Percentiles rank a stretch among this genome's conserved stretches.
Evolutionary conservation across 2,329 filamentous ascomycete genomes (phyloP).

Genomic region (Coniosporium tulheliwenetii): DNA sequence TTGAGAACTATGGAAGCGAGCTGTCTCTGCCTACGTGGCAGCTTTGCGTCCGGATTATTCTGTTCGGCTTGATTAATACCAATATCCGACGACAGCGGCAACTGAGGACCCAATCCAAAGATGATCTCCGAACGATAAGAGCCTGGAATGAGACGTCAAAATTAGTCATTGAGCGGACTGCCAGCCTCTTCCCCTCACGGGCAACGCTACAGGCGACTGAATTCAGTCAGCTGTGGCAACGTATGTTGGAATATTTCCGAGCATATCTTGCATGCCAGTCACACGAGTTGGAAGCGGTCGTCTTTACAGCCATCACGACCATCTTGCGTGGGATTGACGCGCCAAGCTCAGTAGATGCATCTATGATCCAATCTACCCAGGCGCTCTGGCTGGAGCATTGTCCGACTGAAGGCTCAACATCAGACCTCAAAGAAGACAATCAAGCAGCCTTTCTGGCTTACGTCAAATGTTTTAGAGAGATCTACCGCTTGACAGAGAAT

Average conservation of each 20-base stretch:
- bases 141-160: conserved; percentile 48
- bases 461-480: conserved; percentile 55
- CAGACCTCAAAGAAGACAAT: conserved; percentile 29
- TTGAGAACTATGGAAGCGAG: conserved; percentile 77
- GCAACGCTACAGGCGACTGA: conserved; percentile 49
- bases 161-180: conserved; percentile 57
- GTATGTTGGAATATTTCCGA: conserved; percentile 55
- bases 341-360: conserved; percentile 9
- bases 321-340: conserved; percentile 18
- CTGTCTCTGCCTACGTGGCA: conserved; percentile 68
- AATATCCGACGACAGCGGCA: conserved; percentile 10
- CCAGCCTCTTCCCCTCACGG: conserved; percentile 58
- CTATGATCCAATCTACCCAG: conserved; percentile 12
- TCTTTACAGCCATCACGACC: conserved; percentile 22
- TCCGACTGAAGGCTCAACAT: conserved; percentile 10
- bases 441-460: conserved; percentile 81
- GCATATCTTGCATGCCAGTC: conserved; percentile 24
- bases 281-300: conserved; percentile 24
- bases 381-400: conserved; percentile 14
- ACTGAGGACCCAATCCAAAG: conserved; percentile 9
- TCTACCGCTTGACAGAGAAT: conserved; percentile 59
- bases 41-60: conserved; percentile 62
- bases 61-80: conserved; percentile 64
- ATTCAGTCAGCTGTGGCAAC: conserved; percentile 61
- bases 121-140: conserved; percentile 3